Conservation (phyloP, 1,284 basidiomycete genomes). For the Fereydounia khargensis region DNA sequence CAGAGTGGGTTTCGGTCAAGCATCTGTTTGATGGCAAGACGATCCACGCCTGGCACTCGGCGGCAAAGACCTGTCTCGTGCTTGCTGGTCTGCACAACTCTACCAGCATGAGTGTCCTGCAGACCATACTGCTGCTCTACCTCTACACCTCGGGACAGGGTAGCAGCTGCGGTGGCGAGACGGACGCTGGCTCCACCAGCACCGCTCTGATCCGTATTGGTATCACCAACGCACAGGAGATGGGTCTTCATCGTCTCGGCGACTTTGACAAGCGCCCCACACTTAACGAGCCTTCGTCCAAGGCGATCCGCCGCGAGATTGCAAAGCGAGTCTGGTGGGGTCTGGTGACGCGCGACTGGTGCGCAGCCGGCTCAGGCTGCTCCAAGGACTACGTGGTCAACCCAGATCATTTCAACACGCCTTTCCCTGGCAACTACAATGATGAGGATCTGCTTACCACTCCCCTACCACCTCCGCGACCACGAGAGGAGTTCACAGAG, state of each 20-base stretch:
- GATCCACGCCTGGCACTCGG: constrained; percentile 44
- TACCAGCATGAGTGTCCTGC: constrained; percentile 41
- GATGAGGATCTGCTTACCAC: constrained; percentile 41
- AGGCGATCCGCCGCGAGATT: constrained; percentile 43
- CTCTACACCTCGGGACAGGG: constrained; percentile 24
- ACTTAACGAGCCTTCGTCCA: constrained; percentile 27
- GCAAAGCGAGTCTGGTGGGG: constrained; percentile 53
- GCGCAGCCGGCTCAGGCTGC: constrained; percentile 19
- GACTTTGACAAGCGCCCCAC: constrained; percentile 38
- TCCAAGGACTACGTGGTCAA: constrained; percentile 39
- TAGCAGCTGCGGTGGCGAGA: constrained; percentile 14
- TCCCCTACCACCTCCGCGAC: constrained; percentile 31
- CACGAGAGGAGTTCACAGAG: constrained; percentile 43
- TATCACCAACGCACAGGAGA: constrained; percentile 50
- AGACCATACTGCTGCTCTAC: constrained; percentile 40
- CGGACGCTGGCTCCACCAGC: constrained; percentile 16
- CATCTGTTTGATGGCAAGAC: constrained; percentile 48
- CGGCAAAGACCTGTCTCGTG: constrained; percentile 42
- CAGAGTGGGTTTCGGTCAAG: constrained; percentile 22
- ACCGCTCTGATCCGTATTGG: constrained; percentile 36
- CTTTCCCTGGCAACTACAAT: constrained; percentile 52
- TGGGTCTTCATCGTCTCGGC: constrained; percentile 51
- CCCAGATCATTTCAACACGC: constrained; percentile 50
- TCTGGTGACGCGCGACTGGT: constrained; percentile 48
- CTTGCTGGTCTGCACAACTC: constrained; percentile 44